Conservation (phyloP, 2,329 filamentous ascomycete species). For the Parafenestella ontariensis region DNA sequence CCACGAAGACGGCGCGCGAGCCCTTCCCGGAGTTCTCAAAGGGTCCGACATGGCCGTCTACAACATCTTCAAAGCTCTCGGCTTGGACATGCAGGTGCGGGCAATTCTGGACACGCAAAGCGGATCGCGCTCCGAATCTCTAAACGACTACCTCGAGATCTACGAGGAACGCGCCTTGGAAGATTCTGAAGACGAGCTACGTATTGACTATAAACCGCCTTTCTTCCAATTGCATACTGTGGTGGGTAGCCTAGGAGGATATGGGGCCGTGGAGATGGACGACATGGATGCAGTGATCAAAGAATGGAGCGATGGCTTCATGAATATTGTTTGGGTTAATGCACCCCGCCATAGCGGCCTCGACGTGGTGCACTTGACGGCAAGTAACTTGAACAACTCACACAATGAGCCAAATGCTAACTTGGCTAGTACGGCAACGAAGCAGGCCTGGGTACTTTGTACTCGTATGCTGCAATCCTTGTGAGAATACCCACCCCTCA, state of each 20-base stretch:
- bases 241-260: not conserved
- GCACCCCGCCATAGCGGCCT: not conserved
- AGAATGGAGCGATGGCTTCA: not conserved
- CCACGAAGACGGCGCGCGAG: constrained; percentile 19
- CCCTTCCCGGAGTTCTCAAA: constrained; percentile 53
- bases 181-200: not conserved
- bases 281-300: not conserved
- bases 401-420: not conserved
- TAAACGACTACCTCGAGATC: not conserved
- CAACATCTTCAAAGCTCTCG: constrained; percentile 41
- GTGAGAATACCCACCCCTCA: constrained; percentile 12
- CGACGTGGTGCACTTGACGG: not conserved
- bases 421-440: constrained; percentile 25
- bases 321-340: not conserved
- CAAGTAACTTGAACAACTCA: not conserved
- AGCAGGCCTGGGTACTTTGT: not conserved
- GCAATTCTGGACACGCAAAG: constrained; percentile 32
- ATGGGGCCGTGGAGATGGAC: not conserved
- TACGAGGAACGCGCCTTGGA: not conserved
- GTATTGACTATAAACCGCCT: not conserved
- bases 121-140: not conserved
- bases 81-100: constrained; percentile 36
- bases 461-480: constrained; percentile 24
- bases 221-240: not conserved
- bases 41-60: constrained; percentile 57